Evolutionary conservation across 148 eudicot genomes (phyloP), one percentile per base, ranked within the genome.

Genomic region (Rhododendron kiyosumense): DNA sequence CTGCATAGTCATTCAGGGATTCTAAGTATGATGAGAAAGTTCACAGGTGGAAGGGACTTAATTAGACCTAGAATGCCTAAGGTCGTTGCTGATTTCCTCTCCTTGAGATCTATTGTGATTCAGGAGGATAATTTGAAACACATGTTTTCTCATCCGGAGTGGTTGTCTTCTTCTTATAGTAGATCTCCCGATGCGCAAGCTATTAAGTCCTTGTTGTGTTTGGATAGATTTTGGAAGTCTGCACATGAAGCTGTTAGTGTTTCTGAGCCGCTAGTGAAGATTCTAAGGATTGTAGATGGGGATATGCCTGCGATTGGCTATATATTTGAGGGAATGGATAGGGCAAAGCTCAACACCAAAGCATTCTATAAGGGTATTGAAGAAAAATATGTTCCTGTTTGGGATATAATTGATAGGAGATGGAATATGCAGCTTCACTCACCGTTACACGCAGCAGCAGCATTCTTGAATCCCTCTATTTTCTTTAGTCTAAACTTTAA

Each of bases 281-380:
- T 90, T 49, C 89, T 90, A 5, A 90, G 92, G 85, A 84, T 87
- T 41, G 81, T 90, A 38, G 90, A 90, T 76, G 90, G 92, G 15
- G 92, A 90, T 81, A 90, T 90, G 92, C 89, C 90, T 80, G 92
- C 89, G 12, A 90, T 88, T 84, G 92, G 89, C 81, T 88, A 90
- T 85, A 61, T 90, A 61, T 88, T 86, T 59, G 89, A 86, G 87
- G 92, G 89, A 83, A 86, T 88, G 80, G 90, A 86, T 85, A 88
- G 89, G 77, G 89, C 90, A 85, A 90, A 90, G 71, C 22, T 61
- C 41, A 79, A 14, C 3, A 87, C 87, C 65, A 90, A 90, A 79
- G 84, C 85, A 79, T 88, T 69, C 79, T 88, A 90, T 81, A 85
- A 86, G 30, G 89, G 86, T 2, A 54, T 87, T 63, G 89, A 81